Percentiles rank a stretch among this genome's conserved stretches.
These are phyloP conservation scores for Ocimum tenuiflorum DNA, from an alignment of 257 asterid genomes.

Conservation along the genomic window DNA sequence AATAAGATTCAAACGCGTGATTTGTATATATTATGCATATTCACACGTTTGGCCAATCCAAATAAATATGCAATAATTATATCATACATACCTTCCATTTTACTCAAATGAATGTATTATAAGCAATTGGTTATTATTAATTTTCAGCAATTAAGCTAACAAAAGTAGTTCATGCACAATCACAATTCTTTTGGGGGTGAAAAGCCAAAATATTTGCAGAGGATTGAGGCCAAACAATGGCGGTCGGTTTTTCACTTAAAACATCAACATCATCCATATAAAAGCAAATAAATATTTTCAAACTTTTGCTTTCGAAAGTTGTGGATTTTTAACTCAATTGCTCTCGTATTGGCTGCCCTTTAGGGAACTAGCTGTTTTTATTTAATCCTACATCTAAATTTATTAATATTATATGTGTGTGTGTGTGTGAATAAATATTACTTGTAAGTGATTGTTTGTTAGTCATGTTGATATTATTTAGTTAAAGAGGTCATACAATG, in stretches of 20 bases:
- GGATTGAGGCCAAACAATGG: neutral
- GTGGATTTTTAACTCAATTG: slow-evolving; percentile 20
- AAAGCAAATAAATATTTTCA: slow-evolving; percentile 13
- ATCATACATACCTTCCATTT: neutral
- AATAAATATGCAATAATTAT: neutral
- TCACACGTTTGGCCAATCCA: neutral
- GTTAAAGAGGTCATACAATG: too few relatives aligned
- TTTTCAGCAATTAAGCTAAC: too few relatives aligned
- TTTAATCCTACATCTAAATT: neutral
- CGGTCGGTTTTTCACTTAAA: slow-evolving; percentile 33
- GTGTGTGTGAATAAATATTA: too few relatives aligned
- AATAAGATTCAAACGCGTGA: too few relatives aligned
- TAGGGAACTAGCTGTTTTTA: slow-evolving; percentile 27
- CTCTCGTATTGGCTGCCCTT: slow-evolving; percentile 23
- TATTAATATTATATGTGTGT: neutral
- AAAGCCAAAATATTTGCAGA: slow-evolving; percentile 32
- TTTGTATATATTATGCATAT: neutral
- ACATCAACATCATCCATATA: slow-evolving; percentile 30
- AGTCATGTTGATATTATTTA: too few relatives aligned
- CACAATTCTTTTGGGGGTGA: too few relatives aligned
- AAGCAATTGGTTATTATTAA: neutral
- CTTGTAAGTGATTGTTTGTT: too few relatives aligned
- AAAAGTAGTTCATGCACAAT: too few relatives aligned
- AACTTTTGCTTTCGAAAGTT: slow-evolving; percentile 23
- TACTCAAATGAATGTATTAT: neutral